Evolutionary conservation across 2,329 filamentous ascomycete species (phyloP).

Genomic region (Aurifilum marmelostoma): DNA sequence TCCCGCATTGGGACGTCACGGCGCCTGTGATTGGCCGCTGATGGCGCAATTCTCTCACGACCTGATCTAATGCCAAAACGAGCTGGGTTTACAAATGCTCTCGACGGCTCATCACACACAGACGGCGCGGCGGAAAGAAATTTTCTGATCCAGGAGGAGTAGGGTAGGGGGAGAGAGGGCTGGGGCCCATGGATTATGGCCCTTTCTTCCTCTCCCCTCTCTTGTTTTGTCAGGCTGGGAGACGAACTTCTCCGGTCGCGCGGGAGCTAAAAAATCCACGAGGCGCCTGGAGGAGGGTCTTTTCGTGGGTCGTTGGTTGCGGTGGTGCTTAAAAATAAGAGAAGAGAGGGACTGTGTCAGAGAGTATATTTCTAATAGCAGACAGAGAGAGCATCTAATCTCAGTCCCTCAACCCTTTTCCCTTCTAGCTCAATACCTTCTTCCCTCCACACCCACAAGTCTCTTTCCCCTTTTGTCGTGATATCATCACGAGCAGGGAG

Average conservation of each 20-base stretch:
- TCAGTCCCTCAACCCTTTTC: too few relatives aligned
- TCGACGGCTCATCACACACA: slow-evolving; percentile 8
- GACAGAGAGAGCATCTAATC: background rate
- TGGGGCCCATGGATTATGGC: background rate
- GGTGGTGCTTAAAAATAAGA: background rate
- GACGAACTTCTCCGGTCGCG: slow-evolving; percentile 25
- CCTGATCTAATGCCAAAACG: slow-evolving; percentile 27
- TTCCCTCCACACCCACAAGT: background rate
- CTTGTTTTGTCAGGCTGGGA: slow-evolving; percentile 17
- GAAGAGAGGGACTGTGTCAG: background rate
- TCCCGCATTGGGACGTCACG: slow-evolving; percentile 21
- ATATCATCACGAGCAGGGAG: background rate
- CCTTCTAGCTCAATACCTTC: background rate
- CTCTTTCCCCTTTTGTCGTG: background rate
- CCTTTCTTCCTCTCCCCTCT: slow-evolving; percentile 6
- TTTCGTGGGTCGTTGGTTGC: slow-evolving; percentile 5
- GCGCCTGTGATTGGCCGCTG: slow-evolving; percentile 23
- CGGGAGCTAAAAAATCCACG: background rate
- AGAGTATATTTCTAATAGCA: background rate
- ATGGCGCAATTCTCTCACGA: slow-evolving; percentile 28
- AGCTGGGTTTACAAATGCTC: slow-evolving; percentile 21
- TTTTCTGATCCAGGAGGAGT: slow-evolving; percentile 11
- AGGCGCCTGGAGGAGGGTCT: background rate
- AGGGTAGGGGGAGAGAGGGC: background rate
- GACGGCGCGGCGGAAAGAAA: slow-evolving; percentile 21